Evolutionary conservation across 768 basidiomycete species (phyloP).

Genomic region (Pulveroboletus sp.): DNA sequence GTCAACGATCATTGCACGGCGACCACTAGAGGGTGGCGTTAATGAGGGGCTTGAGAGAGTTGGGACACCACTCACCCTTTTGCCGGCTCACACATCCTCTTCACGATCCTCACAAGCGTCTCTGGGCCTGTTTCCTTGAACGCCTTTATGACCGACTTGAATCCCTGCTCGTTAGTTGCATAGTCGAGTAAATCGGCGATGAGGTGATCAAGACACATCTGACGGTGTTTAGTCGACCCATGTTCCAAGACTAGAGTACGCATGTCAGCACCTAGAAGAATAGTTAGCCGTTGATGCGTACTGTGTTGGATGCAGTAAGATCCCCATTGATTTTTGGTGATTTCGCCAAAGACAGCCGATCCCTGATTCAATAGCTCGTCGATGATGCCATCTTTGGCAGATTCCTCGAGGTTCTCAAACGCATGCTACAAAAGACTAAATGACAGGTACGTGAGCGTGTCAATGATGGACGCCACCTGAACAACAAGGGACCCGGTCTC

Average conservation of each 20-base stretch:
- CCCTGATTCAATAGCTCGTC: conserved; percentile 80
- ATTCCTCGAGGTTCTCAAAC: conserved; percentile 80
- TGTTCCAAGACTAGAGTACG: conserved; percentile 67
- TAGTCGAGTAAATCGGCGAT: conserved; percentile 73
- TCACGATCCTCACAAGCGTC: conserved; percentile 67
- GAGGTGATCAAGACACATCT: conserved; percentile 75
- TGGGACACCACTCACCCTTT: conserved; percentile 49
- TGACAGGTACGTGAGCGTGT: background rate
- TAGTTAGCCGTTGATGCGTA: conserved; percentile 34
- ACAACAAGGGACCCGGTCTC: conserved; percentile 88
- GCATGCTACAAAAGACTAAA: conserved; percentile 52
- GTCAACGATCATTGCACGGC: conserved; percentile 83
- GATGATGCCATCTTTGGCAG: conserved; percentile 79
- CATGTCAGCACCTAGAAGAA: conserved; percentile 3
- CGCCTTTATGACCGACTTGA: conserved; percentile 82
- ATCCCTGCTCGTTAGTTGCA: conserved; percentile 80
- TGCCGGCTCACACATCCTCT: conserved; percentile 81
- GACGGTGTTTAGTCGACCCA: conserved; percentile 69
- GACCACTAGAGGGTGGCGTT: conserved; percentile 41
- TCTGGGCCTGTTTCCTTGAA: conserved; percentile 81
- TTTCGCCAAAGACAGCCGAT: conserved; percentile 60
- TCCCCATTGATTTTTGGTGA: conserved; percentile 86
- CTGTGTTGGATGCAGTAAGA: conserved; percentile 85
- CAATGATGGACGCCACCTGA: conserved; percentile 45
- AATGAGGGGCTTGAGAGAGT: background rate